Conservation (phyloP, 805 yeast genomes). For the Starmerella etchellsii region DNA sequence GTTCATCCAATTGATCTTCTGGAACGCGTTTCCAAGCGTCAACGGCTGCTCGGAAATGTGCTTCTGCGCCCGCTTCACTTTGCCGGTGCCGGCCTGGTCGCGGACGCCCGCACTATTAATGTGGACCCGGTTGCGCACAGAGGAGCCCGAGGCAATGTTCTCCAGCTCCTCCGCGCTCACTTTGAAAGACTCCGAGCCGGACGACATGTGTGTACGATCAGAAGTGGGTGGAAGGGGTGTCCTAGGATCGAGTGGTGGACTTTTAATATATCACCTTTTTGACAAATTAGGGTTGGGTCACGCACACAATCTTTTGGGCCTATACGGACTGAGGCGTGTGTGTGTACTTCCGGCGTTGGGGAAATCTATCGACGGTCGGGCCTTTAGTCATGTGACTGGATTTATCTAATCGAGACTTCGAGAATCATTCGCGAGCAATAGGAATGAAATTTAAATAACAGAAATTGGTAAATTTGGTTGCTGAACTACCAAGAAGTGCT, state of each 20-base stretch:
- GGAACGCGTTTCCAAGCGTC: constrained; percentile 59
- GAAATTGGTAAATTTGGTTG: too few species aligned
- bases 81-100: constrained; percentile 3
- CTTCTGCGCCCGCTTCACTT: constrained; percentile 20
- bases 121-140: constrained; percentile 20
- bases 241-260: background rate
- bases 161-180: constrained; percentile 25
- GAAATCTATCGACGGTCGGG: too few species aligned
- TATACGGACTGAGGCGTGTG: too few species aligned
- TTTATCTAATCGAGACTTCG: too few species aligned
- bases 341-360: too few species aligned
- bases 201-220: background rate
- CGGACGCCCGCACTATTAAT: constrained; percentile 22
- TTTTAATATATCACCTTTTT: constrained; percentile 3
- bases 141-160: constrained; percentile 28
- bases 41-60: constrained; percentile 64
- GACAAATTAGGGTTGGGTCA: too few species aligned
- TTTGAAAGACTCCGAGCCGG: background rate
- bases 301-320: too few species aligned
- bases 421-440: too few species aligned
- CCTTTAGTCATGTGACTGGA: too few species aligned
- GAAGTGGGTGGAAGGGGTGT: constrained; percentile 5
- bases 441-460: too few species aligned
- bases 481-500: too few species aligned
- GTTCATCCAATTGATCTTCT: constrained; percentile 67